A percentile compares a stretch with the other conserved stretches of the same genome.
phyloP scores from a whole-genome alignment of 1,139 yeast species.

The Diutina mesorugosa region DNA sequence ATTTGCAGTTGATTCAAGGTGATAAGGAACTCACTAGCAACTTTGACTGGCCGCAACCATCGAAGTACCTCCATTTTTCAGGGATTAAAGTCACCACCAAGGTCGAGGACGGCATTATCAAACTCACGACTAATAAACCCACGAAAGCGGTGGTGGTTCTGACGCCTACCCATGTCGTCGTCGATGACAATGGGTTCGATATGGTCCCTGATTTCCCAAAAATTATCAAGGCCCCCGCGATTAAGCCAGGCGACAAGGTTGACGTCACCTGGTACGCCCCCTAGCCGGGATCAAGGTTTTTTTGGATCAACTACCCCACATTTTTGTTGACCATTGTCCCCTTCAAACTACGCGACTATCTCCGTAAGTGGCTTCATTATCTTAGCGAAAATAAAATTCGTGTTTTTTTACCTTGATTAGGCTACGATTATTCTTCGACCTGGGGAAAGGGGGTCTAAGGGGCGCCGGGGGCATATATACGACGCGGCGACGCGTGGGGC shows the following conservation, averaged over 20 bases:
- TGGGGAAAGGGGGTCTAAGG: neutral
- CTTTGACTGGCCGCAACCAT: conserved; percentile 43
- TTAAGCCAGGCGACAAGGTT: neutral
- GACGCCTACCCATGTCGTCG: conserved; percentile 10
- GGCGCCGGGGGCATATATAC: neutral
- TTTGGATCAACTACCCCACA: too few species aligned
- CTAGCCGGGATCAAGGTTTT: neutral
- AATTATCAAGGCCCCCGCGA: conserved; percentile 6
- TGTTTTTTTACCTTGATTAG: too few species aligned
- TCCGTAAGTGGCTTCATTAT: too few species aligned
- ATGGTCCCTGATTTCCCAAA: conserved; percentile 23
- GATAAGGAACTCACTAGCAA: conserved; percentile 17
- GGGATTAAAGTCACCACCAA: neutral
- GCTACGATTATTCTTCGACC: too few species aligned
- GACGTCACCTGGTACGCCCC: neutral
- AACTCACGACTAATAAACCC: conserved; percentile 18
- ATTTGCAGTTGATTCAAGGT: conserved; percentile 8
- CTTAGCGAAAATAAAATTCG: too few species aligned
- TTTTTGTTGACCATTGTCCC: too few species aligned
- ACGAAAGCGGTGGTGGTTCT: conserved; percentile 25
- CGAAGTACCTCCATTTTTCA: conserved; percentile 20
- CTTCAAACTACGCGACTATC: too few species aligned
- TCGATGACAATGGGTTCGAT: conserved; percentile 32
- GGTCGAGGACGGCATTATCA: neutral
- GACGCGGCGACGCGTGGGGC: neutral